A percentile compares a stretch with the other conserved stretches of the same genome.
phyloP scores from a whole-genome alignment of 2,329 filamentous ascomycete species.

The Meredithiella fracta region DNA sequence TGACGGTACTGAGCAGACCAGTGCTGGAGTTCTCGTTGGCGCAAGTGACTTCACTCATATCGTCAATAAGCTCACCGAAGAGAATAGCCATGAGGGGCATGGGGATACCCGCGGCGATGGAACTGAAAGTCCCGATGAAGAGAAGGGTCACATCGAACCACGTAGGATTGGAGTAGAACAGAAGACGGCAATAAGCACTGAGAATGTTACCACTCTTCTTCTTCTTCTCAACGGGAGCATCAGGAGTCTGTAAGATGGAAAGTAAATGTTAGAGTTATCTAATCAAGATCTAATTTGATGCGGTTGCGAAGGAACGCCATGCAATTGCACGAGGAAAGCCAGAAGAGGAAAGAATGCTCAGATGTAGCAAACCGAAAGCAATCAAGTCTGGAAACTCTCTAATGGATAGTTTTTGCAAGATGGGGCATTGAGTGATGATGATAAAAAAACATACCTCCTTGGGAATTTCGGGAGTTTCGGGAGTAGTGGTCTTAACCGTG shows the following conservation, averaged over 20 bases:
- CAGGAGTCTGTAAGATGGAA: neutral
- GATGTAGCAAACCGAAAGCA: neutral
- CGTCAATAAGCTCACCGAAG: slow-evolving; percentile 46
- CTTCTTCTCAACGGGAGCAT: neutral
- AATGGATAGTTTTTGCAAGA: no score
- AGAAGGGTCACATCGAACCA: slow-evolving; percentile 29
- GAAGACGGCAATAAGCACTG: slow-evolving; percentile 27
- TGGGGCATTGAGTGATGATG: no score
- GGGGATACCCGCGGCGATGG: slow-evolving; percentile 42
- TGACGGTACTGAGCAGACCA: slow-evolving; percentile 11
- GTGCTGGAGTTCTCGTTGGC: slow-evolving; percentile 18
- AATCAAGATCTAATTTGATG: neutral
- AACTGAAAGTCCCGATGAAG: slow-evolving; percentile 25
- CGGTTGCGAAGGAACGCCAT: neutral
- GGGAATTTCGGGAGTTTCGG: neutral
- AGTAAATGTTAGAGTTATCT: neutral
- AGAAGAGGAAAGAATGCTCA: neutral
- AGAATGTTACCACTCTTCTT: slow-evolving; percentile 18
- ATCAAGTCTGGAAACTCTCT: no score
- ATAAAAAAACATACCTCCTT: slow-evolving; percentile 1
- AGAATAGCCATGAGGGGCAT: slow-evolving; percentile 48
- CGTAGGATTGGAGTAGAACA: slow-evolving; percentile 29
- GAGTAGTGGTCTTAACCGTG: neutral
- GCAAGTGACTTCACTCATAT: slow-evolving; percentile 42
- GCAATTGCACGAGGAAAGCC: neutral